Percentiles rank a stretch among this genome's conserved stretches.
These are phyloP conservation scores for Talaromyces sp. DNA, from an alignment of 2,329 filamentous ascomycete genomes.

Conservation along the genomic window DNA sequence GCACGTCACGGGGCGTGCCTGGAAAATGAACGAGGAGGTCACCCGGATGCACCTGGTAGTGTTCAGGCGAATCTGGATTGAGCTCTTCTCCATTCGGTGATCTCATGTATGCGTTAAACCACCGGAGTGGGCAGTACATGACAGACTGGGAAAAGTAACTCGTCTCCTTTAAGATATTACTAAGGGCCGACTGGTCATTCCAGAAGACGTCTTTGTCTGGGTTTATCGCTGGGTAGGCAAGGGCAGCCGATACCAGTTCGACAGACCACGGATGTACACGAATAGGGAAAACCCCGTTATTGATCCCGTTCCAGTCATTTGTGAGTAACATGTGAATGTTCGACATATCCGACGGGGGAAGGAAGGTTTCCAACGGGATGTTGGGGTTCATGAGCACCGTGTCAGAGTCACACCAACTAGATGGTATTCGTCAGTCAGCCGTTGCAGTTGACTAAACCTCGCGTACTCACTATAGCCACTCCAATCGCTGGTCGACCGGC, in stretches of 20 bases:
- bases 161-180: slow-evolving; percentile 3
- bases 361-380: slow-evolving; percentile 25
- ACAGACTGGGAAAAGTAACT: slow-evolving; percentile 11
- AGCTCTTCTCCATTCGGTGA: slow-evolving; percentile 17
- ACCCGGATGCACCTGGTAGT: slow-evolving; percentile 11
- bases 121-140: slow-evolving; percentile 17
- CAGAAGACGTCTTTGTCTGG: slow-evolving; percentile 15
- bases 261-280: slow-evolving; percentile 27
- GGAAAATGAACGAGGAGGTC: slow-evolving; percentile 28
- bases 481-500: slow-evolving; percentile 22
- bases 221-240: slow-evolving; percentile 19
- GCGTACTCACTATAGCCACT: slow-evolving; percentile 28
- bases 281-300: slow-evolving; percentile 27
- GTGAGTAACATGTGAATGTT: slow-evolving; percentile 25
- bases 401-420: slow-evolving; percentile 28
- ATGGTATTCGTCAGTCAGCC: background rate
- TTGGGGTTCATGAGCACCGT: slow-evolving; percentile 25
- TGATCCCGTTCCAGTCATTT: slow-evolving; percentile 27
- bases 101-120: slow-evolving; percentile 23
- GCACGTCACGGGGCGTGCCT: slow-evolving; percentile 17
- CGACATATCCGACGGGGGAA: slow-evolving; percentile 22
- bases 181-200: slow-evolving; percentile 14
- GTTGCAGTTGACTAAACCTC: background rate
- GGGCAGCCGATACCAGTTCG: slow-evolving; percentile 20
- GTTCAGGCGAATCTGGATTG: background rate